These are phyloP conservation scores for Termitomyces sp. DNA, from an alignment of 768 basidiomycete genomes.

Conservation along the genomic window DNA sequence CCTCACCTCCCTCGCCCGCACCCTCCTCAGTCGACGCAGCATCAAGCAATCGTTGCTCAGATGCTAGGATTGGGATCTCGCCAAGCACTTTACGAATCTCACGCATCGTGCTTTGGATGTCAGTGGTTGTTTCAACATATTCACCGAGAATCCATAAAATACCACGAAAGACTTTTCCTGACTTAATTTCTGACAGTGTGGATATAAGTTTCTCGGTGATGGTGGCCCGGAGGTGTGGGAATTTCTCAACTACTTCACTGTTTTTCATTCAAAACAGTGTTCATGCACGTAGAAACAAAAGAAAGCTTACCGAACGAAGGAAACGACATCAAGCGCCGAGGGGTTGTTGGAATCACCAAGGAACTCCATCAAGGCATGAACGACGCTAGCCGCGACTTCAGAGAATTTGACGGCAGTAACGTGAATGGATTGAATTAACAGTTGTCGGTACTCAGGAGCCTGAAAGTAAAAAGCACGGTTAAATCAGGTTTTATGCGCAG, in stretches of 20 bases:
- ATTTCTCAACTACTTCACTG: constrained; percentile 96
- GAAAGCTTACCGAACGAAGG: constrained; percentile 41
- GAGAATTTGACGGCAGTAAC: constrained; percentile 95
- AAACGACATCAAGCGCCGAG: constrained; percentile 91
- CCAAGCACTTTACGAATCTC: constrained; percentile 85
- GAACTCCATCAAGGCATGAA: constrained; percentile 92
- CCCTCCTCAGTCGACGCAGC: constrained; percentile 49
- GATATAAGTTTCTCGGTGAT: constrained; percentile 83
- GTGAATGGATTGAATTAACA: constrained; percentile 96
- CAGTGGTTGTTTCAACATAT: constrained; percentile 65
- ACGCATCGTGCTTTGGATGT: constrained; percentile 67
- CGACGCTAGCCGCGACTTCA: constrained; percentile 93
- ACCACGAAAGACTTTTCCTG: constrained; percentile 94
- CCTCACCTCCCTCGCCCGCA: constrained; percentile 35
- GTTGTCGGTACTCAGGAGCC: constrained; percentile 92
- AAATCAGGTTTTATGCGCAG: not conserved
- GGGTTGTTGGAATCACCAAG: constrained; percentile 93
- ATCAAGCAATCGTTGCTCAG: constrained; percentile 79
- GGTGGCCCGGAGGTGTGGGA: constrained; percentile 76
- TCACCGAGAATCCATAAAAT: constrained; percentile 99
- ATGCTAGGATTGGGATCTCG: constrained; percentile 95
- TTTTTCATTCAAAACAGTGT: not conserved
- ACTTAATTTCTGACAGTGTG: constrained; percentile 84
- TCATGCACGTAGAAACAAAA: not conserved
- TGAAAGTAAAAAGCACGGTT: constrained; percentile 20